phyloP scores from a whole-genome alignment of 441 rosid genomes.

The Euphorbia celastroides region DNA sequence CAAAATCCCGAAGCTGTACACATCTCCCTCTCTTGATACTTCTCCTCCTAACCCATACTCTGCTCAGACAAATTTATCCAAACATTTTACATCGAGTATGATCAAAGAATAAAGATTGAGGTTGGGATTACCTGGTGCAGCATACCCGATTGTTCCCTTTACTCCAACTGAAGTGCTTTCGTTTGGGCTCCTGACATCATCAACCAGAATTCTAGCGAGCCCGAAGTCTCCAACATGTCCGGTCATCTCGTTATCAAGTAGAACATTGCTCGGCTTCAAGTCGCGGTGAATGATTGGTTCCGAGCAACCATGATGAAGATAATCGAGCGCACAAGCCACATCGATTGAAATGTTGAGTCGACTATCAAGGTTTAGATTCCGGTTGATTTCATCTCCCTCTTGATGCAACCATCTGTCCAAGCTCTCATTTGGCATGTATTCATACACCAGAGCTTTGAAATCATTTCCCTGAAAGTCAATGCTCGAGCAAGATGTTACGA shows the following conservation, averaged over 20 bases:
- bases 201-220: background rate
- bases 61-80: background rate
- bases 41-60: background rate
- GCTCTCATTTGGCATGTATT: conserved; percentile 22
- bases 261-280: conserved; percentile 14
- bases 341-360: conserved; percentile 11
- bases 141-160: conserved; percentile 9
- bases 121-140: conserved; percentile 8
- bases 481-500: conserved; percentile 13
- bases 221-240: conserved; percentile 14
- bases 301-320: conserved; percentile 3
- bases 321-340: conserved; percentile 12
- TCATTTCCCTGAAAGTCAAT: conserved; percentile 12
- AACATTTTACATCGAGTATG: background rate
- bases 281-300: conserved; percentile 8
- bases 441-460: conserved; percentile 16
- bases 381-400: background rate
- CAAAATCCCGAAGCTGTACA: background rate
- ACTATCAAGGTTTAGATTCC: conserved; percentile 2
- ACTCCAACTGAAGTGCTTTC: conserved; percentile 4
- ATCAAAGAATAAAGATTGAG: background rate
- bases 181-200: background rate
- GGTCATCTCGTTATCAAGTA: conserved; percentile 7
- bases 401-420: conserved; percentile 15
- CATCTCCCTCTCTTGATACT: background rate